phyloP scores from a whole-genome alignment of 805 yeast genomes.

The Spathaspora hagerdaliae region DNA sequence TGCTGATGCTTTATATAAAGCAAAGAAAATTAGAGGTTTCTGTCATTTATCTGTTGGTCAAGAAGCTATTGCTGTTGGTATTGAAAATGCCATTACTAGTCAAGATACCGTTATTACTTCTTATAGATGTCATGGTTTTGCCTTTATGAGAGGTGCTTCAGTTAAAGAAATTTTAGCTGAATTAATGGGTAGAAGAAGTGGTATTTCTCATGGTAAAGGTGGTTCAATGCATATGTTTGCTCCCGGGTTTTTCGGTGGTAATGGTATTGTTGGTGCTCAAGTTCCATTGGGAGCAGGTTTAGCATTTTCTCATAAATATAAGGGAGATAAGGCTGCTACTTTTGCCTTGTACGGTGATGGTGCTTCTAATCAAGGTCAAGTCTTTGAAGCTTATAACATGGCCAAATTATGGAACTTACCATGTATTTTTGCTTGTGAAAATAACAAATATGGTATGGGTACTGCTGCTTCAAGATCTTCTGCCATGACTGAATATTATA shows the following conservation, averaged over 20 bases:
- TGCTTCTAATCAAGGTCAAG: conserved; percentile 99
- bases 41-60: conserved; percentile 98
- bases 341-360: conserved; percentile 97
- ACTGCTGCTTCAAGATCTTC: conserved; percentile 96
- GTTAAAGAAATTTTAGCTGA: conserved; percentile 90
- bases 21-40: conserved; percentile 98
- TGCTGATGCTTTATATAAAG: conserved; percentile 95
- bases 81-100: conserved; percentile 86
- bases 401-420: conserved; percentile 98
- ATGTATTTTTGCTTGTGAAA: conserved; percentile 92
- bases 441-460: conserved; percentile 99
- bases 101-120: conserved; percentile 92
- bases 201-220: conserved; percentile 97
- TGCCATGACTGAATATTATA: conserved; percentile 93
- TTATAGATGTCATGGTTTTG: conserved; percentile 98
- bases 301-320: conserved; percentile 97
- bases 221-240: conserved; percentile 99
- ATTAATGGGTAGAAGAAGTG: conserved; percentile 93
- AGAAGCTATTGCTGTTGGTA: conserved; percentile 98
- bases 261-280: conserved; percentile 99
- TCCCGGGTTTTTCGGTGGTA: conserved; percentile 96
- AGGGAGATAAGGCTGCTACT: conserved; percentile 70
- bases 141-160: conserved; percentile 92
- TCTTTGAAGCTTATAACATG: conserved; percentile 96
- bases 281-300: conserved; percentile 97